Conservation (phyloP, 1,284 basidiomycete species). For the Taiwanofungus camphoratus region DNA sequence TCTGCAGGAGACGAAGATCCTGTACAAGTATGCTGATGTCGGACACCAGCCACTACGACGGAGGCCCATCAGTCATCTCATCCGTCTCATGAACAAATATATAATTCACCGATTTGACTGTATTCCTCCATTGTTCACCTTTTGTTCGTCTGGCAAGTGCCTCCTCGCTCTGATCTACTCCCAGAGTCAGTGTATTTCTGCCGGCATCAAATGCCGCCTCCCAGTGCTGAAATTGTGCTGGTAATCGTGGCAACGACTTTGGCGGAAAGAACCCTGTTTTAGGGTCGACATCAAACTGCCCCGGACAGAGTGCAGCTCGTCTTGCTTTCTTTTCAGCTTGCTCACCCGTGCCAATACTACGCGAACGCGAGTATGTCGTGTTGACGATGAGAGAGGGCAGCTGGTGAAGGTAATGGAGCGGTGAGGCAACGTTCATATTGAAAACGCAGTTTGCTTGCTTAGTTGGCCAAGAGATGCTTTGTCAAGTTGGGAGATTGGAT, state of each 20-base stretch:
- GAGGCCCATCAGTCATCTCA: slow-evolving; percentile 1
- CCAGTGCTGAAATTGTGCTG: slow-evolving; percentile 61
- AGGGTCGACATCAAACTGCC: slow-evolving; percentile 29
- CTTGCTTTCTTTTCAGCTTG: no score
- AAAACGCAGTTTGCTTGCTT: no score
- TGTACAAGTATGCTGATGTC: slow-evolving; percentile 45
- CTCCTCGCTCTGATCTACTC: slow-evolving; percentile 48
- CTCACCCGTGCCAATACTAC: no score
- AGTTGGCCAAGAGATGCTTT: no score
- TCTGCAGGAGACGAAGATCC: slow-evolving; percentile 61
- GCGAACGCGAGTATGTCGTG: no score
- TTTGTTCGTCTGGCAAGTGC: slow-evolving; percentile 43
- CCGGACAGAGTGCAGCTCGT: no score
- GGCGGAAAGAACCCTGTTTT: slow-evolving; percentile 86
- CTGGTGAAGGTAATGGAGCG: no score
- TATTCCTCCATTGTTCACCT: slow-evolving; percentile 63
- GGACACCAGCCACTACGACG: slow-evolving; percentile 62
- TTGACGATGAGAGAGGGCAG: no score
- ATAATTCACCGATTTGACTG: slow-evolving; percentile 55
- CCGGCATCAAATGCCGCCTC: slow-evolving; percentile 61
- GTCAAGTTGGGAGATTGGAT: no score
- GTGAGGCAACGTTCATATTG: no score
- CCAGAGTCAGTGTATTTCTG: slow-evolving; percentile 52
- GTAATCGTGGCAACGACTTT: slow-evolving; percentile 56
- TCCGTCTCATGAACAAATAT: slow-evolving; percentile 5